phyloP scores from a whole-genome alignment of 495 filamentous ascomycete species.

The Haplographium delicatum region DNA sequence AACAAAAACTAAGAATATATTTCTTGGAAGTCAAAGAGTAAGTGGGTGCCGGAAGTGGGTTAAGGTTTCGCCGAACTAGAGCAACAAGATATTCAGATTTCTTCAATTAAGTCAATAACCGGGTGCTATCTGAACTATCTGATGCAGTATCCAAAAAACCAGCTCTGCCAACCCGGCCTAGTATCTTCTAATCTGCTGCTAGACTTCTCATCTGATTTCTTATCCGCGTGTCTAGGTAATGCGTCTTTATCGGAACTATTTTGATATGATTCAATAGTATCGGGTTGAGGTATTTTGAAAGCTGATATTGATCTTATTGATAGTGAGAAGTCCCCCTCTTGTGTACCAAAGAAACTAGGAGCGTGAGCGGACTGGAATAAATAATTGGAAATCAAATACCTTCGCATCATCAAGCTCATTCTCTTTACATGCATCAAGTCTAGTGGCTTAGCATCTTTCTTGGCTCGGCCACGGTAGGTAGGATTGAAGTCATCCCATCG shows the following conservation, averaged over 20 bases:
- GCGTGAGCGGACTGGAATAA: neutral
- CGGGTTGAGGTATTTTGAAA: slow-evolving; percentile 15
- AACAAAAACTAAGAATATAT: too few species aligned
- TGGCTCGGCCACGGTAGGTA: slow-evolving; percentile 65
- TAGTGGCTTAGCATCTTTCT: slow-evolving; percentile 48
- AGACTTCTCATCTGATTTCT: neutral
- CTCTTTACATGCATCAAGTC: slow-evolving; percentile 54
- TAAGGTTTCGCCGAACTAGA: too few species aligned
- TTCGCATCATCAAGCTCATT: slow-evolving; percentile 71
- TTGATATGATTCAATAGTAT: slow-evolving; percentile 1
- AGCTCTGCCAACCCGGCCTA: slow-evolving; percentile 11
- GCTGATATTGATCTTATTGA: slow-evolving; percentile 48
- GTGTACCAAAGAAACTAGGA: slow-evolving; percentile 66
- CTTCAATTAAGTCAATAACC: too few species aligned
- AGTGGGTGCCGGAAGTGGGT: too few species aligned
- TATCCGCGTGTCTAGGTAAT: neutral
- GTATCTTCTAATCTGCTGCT: neutral
- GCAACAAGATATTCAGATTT: too few species aligned
- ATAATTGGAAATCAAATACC: slow-evolving; percentile 40
- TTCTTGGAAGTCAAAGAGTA: too few species aligned
- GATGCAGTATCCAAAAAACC: slow-evolving; percentile 9
- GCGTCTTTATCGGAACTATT: neutral
- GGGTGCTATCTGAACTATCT: too few species aligned
- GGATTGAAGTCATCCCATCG: slow-evolving; percentile 59
- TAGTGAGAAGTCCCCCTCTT: slow-evolving; percentile 63